Evolutionary conservation across 345 rosid genomes (phyloP).

Genomic region (Brassica nigra): DNA sequence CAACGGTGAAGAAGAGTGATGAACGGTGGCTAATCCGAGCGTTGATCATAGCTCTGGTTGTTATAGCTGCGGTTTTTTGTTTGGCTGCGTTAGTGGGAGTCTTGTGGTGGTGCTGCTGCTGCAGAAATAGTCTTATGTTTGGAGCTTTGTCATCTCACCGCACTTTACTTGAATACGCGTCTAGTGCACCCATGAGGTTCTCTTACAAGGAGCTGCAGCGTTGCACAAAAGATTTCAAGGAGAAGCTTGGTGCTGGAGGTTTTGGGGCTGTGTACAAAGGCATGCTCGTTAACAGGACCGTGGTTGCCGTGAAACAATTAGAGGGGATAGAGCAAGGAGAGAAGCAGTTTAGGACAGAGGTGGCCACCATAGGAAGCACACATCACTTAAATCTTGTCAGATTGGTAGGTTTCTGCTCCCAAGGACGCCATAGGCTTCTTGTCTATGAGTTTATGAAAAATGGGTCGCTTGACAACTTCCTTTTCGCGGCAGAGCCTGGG

Average conservation of each 20-base stretch:
- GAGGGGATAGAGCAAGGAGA: slow-evolving; percentile 56
- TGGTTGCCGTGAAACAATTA: slow-evolving; percentile 57
- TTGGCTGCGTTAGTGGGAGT: slow-evolving; percentile 52
- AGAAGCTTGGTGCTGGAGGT: slow-evolving; percentile 60
- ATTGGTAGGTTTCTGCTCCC: slow-evolving; percentile 62
- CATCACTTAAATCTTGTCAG: slow-evolving; percentile 69
- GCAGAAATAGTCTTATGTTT: slow-evolving; percentile 47
- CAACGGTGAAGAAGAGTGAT: slow-evolving; percentile 1
- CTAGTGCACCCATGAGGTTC: slow-evolving; percentile 61
- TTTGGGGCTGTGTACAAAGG: slow-evolving; percentile 64
- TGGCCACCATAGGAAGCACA: slow-evolving; percentile 60
- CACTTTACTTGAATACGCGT: slow-evolving; percentile 68
- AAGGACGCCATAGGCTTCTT: slow-evolving; percentile 54
- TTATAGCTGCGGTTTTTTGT: slow-evolving; percentile 45
- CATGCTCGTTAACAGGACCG: slow-evolving; percentile 43
- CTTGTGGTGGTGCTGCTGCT: slow-evolving; percentile 69
- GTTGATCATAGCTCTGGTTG: slow-evolving; percentile 47
- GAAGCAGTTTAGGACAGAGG: slow-evolving; percentile 58
- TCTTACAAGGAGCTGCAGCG: slow-evolving; percentile 51
- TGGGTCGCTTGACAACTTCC: slow-evolving; percentile 60
- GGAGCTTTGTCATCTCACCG: slow-evolving; percentile 53
- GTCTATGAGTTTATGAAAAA: slow-evolving; percentile 63
- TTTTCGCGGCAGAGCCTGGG: slow-evolving; percentile 38
- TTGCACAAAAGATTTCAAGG: slow-evolving; percentile 53
- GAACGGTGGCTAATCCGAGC: slow-evolving; percentile 28